These are phyloP conservation scores for Gonium pectorale DNA, from an alignment of 139 green algal genomes.

Conservation along the genomic window DNA sequence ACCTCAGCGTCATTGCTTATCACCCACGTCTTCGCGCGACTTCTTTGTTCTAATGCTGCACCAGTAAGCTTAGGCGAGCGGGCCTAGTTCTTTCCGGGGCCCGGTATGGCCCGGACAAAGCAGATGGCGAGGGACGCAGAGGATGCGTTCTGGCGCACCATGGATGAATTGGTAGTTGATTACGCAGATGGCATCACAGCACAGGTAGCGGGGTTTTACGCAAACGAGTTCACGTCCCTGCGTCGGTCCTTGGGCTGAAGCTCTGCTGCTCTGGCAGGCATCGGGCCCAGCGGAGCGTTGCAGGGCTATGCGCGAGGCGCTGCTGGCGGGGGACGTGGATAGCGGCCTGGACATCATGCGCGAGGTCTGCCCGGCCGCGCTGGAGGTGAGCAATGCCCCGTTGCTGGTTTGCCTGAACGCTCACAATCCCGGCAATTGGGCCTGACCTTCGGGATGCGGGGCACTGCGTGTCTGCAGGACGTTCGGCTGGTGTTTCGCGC, in stretches of 20 bases:
- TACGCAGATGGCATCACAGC: no score
- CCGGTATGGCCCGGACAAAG: no score
- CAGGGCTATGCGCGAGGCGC: constrained; percentile 14
- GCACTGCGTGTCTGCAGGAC: constrained; percentile 53
- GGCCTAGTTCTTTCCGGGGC: no score
- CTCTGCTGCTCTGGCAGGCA: neutral
- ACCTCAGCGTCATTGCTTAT: no score
- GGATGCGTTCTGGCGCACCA: no score
- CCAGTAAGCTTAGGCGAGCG: no score
- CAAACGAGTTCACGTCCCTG: neutral
- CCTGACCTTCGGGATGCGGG: neutral
- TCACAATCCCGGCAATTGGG: neutral
- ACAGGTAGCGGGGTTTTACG: no score
- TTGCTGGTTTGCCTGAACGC: neutral
- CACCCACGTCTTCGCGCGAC: no score
- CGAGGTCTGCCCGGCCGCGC: constrained; percentile 14
- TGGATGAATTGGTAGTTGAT: no score
- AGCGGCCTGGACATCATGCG: constrained; percentile 31
- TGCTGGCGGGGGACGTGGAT: constrained; percentile 34
- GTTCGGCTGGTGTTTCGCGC: constrained; percentile 66
- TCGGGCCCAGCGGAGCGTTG: neutral
- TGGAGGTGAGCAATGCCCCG: constrained; percentile 30
- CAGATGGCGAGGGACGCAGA: no score
- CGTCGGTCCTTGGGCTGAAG: neutral
- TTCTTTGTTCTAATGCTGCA: no score